These are phyloP conservation scores for Aspergillus fijiensis DNA, from an alignment of 2,329 filamentous ascomycete species.

Conservation along the genomic window DNA sequence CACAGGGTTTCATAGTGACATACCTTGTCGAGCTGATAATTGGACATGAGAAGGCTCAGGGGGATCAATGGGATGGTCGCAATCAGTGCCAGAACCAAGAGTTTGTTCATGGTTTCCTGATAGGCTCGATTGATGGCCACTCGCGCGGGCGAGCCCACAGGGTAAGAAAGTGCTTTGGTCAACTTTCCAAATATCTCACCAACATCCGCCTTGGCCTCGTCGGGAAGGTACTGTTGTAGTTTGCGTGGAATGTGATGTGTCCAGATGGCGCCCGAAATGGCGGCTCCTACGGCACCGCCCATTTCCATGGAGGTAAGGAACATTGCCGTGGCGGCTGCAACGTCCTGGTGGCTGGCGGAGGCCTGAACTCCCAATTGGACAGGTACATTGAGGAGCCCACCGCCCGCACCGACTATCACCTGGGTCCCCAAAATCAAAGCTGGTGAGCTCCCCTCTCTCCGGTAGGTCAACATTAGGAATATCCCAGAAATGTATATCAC, in stretches of 20 bases:
- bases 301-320: constrained; percentile 61
- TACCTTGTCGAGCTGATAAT: constrained; percentile 58
- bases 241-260: constrained; percentile 57
- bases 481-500: constrained; percentile 57
- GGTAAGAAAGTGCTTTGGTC: constrained; percentile 57
- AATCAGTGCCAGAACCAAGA: constrained; percentile 56
- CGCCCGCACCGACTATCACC: constrained; percentile 59
- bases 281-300: constrained; percentile 59
- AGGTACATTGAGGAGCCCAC: constrained; percentile 58
- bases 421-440: constrained; percentile 60
- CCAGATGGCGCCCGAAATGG: constrained; percentile 66
- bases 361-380: constrained; percentile 62
- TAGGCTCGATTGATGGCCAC: constrained; percentile 64
- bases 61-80: constrained; percentile 58
- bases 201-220: constrained; percentile 41
- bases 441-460: constrained; percentile 52
- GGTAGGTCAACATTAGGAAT: constrained; percentile 60
- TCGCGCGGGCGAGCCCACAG: constrained; percentile 56
- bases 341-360: constrained; percentile 59
- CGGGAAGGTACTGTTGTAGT: constrained; percentile 53
- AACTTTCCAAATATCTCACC: constrained; percentile 54
- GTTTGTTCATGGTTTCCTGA: constrained; percentile 62
- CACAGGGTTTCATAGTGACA: background rate
- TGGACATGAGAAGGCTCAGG: constrained; percentile 56
- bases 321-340: constrained; percentile 62